Conservation (phyloP, 768 basidiomycete genomes). For the Coprinopsis marcescibilis region DNA sequence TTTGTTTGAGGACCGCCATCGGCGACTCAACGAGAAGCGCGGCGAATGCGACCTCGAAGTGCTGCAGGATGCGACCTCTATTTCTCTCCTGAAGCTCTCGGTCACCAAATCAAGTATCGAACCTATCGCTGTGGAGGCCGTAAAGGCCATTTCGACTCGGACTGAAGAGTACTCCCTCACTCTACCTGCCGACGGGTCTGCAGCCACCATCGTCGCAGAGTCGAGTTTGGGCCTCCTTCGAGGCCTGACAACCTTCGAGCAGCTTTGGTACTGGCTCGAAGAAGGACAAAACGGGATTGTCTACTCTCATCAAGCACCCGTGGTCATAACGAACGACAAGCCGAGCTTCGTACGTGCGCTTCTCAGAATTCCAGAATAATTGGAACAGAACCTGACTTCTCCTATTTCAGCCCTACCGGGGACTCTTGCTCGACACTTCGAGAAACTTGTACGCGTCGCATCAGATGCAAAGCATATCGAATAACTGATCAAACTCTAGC, state of each 20-base stretch:
- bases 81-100: constrained; percentile 40
- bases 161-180: constrained; percentile 56
- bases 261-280: constrained; percentile 62
- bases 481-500: too few relatives aligned
- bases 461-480: neutral
- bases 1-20: constrained; percentile 49
- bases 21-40: constrained; percentile 53
- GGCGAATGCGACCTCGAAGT: constrained; percentile 40
- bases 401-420: constrained; percentile 56
- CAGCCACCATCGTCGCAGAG: constrained; percentile 52
- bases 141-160: constrained; percentile 39
- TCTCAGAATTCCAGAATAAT: neutral
- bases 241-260: constrained; percentile 73
- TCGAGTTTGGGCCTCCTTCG: constrained; percentile 63
- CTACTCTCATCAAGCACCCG: constrained; percentile 51
- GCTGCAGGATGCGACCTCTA: constrained; percentile 32
- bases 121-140: constrained; percentile 49
- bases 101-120: constrained; percentile 13
- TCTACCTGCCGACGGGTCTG: constrained; percentile 47
- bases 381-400: neutral
- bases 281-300: constrained; percentile 37
- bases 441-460: constrained; percentile 57
- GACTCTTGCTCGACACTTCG: constrained; percentile 76
- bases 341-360: constrained; percentile 55
- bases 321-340: constrained; percentile 50